Conservation (phyloP, 768 basidiomycete genomes). For the Tricholoma hemisulphureum region DNA sequence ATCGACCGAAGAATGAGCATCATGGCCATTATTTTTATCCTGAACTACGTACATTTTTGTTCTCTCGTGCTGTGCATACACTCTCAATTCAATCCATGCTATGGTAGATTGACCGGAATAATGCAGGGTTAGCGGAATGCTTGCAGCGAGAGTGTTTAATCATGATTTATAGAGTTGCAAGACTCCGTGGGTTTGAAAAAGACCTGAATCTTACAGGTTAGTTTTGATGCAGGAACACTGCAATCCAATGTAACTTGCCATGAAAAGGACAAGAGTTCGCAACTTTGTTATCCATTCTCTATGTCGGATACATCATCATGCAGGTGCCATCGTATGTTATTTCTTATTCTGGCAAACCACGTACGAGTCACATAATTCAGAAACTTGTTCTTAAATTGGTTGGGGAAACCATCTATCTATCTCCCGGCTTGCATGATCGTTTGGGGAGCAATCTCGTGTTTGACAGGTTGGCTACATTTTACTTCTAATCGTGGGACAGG, state of each 20-base stretch:
- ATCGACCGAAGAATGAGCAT: constrained; percentile 53
- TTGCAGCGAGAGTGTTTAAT: neutral
- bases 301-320: constrained; percentile 70
- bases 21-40: constrained; percentile 45
- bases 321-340: constrained; percentile 63
- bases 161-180: constrained; percentile 47
- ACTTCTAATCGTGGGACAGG: neutral
- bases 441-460: constrained; percentile 58
- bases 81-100: constrained; percentile 30
- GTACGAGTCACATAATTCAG: constrained; percentile 32
- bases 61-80: neutral
- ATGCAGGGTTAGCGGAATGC: constrained; percentile 47
- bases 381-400: constrained; percentile 66
- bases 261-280: constrained; percentile 47
- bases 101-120: constrained; percentile 66
- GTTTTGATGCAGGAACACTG: neutral
- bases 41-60: constrained; percentile 35
- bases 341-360: neutral
- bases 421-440: constrained; percentile 60
- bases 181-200: constrained; percentile 62
- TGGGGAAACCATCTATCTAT: constrained; percentile 63
- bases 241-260: neutral
- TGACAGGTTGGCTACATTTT: constrained; percentile 40
- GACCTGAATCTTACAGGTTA: constrained; percentile 55
- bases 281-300: constrained; percentile 58